These are phyloP conservation scores for Aspergillus ustus DNA, from an alignment of 2,329 filamentous ascomycete species.

Conservation along the genomic window DNA sequence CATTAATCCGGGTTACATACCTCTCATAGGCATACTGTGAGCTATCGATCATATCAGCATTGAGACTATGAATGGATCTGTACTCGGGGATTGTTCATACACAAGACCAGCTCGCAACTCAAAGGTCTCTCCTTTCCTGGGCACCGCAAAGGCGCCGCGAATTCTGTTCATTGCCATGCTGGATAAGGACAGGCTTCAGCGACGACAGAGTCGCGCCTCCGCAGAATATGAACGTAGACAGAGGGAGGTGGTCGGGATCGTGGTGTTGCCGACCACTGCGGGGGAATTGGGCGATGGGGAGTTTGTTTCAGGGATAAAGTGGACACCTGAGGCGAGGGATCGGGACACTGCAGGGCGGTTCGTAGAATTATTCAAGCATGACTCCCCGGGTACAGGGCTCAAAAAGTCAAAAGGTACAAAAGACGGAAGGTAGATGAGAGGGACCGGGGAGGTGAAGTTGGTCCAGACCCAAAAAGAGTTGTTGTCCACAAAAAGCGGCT, in stretches of 20 bases:
- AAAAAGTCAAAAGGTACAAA: not conserved
- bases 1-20: conserved; percentile 42
- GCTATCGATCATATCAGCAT: conserved; percentile 52
- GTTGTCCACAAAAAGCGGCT: conserved; percentile 20
- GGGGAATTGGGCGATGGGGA: conserved; percentile 33
- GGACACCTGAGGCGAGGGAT: conserved; percentile 15
- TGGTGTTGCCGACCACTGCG: conserved; percentile 32
- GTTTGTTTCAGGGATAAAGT: conserved; percentile 34
- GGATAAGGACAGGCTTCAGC: conserved; percentile 36
- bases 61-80: conserved; percentile 25
- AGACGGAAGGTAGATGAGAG: not conserved
- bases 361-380: conserved; percentile 7
- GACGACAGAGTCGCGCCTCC: conserved; percentile 43
- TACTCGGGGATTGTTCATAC: conserved; percentile 45
- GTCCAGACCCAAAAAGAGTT: conserved; percentile 19
- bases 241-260: conserved; percentile 9
- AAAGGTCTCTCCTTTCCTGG: conserved; percentile 96
- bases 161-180: conserved; percentile 95
- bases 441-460: conserved; percentile 11
- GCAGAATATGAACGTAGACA: conserved; percentile 26
- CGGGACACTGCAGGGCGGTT: conserved; percentile 14
- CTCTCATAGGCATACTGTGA: conserved; percentile 99
- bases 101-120: conserved; percentile 92
- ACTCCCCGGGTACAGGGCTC: not conserved
- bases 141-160: conserved; percentile 87